Percentiles rank a stretch among this genome's conserved stretches.
Conservation (phyloP, 345 rosid species). For the Lepidium didymum region DNA sequence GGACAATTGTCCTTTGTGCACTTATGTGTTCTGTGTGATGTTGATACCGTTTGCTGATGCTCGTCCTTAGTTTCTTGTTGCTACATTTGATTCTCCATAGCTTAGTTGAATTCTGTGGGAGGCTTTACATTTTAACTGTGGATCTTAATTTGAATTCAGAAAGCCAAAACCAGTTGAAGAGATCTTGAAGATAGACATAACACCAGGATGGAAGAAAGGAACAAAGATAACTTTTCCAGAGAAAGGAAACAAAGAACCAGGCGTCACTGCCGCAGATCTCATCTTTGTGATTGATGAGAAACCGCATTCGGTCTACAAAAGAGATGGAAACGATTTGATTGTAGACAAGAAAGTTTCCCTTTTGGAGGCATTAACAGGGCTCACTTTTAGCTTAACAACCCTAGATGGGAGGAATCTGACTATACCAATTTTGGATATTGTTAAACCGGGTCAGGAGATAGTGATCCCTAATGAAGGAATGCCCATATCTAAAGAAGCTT, state of each 20-base stretch:
- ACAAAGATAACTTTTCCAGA: conserved; percentile 77
- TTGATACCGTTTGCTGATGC: neutral
- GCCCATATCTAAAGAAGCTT: conserved; percentile 60
- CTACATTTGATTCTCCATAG: neutral
- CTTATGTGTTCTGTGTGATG: too few species aligned
- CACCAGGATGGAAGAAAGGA: conserved; percentile 86
- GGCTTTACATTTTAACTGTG: neutral
- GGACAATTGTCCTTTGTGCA: too few species aligned
- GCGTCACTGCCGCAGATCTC: conserved; percentile 56
- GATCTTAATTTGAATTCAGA: conserved; percentile 23
- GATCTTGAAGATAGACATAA: conserved; percentile 54
- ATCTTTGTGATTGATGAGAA: conserved; percentile 72
- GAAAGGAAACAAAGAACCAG: conserved; percentile 70
- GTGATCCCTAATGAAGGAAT: conserved; percentile 59
- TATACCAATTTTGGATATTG: conserved; percentile 41
- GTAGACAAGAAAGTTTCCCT: conserved; percentile 44
- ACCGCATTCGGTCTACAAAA: conserved; percentile 45
- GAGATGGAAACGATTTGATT: conserved; percentile 65
- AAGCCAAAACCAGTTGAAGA: conserved; percentile 59
- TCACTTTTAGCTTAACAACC: conserved; percentile 39
- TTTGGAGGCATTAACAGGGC: conserved; percentile 64
- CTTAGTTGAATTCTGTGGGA: neutral
- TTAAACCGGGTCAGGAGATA: conserved; percentile 58
- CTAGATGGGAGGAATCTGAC: conserved; percentile 58
- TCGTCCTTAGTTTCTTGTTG: neutral